Conservation (phyloP, 345 rosid species). For the Eucalyptus cloeziana region DNA sequence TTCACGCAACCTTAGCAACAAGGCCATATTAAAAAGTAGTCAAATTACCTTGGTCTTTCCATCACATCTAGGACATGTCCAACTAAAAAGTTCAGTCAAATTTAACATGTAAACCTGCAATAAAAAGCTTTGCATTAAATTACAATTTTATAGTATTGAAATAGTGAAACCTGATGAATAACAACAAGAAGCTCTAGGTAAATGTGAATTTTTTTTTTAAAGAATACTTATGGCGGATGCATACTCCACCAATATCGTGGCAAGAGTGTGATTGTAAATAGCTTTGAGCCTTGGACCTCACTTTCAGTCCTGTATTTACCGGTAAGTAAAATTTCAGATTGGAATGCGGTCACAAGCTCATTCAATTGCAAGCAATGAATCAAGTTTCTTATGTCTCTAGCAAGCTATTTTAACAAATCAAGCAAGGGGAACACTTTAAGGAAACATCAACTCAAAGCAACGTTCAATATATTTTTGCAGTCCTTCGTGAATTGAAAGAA, state of each 20-base stretch:
- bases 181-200: background rate
- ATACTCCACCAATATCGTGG: slow-evolving; percentile 3
- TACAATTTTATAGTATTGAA: too few relatives aligned
- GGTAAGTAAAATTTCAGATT: accelerated
- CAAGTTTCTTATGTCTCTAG: too few relatives aligned
- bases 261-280: too few relatives aligned
- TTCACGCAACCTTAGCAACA: background rate
- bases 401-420: accelerated
- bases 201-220: background rate
- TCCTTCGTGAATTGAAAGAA: accelerated
- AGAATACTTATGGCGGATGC: slow-evolving; percentile 67
- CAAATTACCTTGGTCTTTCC: slow-evolving; percentile 50
- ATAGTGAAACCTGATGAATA: too few relatives aligned
- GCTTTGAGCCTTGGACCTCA: too few relatives aligned
- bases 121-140: background rate
- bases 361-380: too few relatives aligned
- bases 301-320: accelerated
- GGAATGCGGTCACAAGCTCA: too few relatives aligned
- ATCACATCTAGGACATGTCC: slow-evolving; percentile 79
- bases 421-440: too few relatives aligned
- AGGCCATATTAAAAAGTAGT: background rate
- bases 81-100: slow-evolving; percentile 65
- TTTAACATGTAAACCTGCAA: slow-evolving; percentile 74
- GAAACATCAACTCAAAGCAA: too few relatives aligned
- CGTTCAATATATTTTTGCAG: too few relatives aligned